Base-by-base conservation (phyloP, 805 yeast species). In the Lipomyces kockii region DNA sequence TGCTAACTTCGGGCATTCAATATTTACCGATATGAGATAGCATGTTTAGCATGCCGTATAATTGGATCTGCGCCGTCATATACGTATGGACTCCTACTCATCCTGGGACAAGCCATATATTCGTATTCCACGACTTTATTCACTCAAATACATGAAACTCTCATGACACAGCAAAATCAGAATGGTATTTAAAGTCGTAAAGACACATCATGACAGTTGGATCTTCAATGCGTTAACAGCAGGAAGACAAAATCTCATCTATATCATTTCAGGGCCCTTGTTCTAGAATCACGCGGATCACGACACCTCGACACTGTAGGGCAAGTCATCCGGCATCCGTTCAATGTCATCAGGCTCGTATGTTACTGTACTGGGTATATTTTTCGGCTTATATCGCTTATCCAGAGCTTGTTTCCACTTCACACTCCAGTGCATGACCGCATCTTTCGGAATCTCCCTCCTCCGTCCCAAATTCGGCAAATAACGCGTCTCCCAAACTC, bases 351-450 rank as follows among this genome's bases (percentile, higher is more conserved):
- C 49, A 20, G 35, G 34, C 27, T 62, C 65, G 43, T 49, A 63
- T 22, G 12, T 9, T 22, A 43, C 66, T 20, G 35, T 27, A 9
- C 29, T 27, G 12, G 70, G 71, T 14, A 68, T 22, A 34, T 68
- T 66, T 52, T 25, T 56, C 29, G 71, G 71, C n/a, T 35, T 29
- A 46, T 68, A 68, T 25, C 60, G 60, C 25, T 43, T 11, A 53
- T 68, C 71, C 12, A 67, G 46, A 29, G 35, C 29, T 35, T 49
- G 58, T 54, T 68, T 70, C 86, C 88, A 87, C 67, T 79, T 80
- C 0, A 87, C 82, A 58, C 90, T 86, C 91, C 91, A 88, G 75
- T 88, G 91, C 43, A 87, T 67, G 14, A 75, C 76, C 11, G 84
- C 82, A 65, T 80, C 76, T 1, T 68, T 66, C 0, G 90, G 90